Percentiles rank a stretch among this genome's conserved stretches.
These are phyloP conservation scores for Phoma sp. DNA, from an alignment of 2,329 filamentous ascomycete species.

Conservation along the genomic window DNA sequence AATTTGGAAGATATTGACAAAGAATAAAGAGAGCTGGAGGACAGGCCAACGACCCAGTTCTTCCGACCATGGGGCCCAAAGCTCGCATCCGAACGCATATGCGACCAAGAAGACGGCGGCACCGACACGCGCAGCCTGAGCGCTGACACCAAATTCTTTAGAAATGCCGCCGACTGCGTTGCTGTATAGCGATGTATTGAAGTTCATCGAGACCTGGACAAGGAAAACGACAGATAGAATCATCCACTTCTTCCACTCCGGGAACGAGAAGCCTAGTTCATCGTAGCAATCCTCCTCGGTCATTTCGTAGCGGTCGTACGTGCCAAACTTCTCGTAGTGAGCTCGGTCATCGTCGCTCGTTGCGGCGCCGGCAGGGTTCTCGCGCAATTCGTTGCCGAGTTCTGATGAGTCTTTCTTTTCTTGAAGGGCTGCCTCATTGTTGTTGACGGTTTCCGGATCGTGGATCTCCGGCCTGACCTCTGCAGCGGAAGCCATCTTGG, in stretches of 20 bases:
- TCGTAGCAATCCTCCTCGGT: slow-evolving; percentile 60
- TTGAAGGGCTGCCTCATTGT: slow-evolving; percentile 21
- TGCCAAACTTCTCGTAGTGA: slow-evolving; percentile 44
- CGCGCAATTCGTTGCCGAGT: slow-evolving; percentile 26
- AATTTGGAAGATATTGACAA: slow-evolving; percentile 78
- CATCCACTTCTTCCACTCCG: slow-evolving; percentile 62
- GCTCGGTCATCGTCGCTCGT: slow-evolving; percentile 33
- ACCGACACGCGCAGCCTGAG: slow-evolving; percentile 73
- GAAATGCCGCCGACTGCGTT: slow-evolving; percentile 62
- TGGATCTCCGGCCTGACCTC: slow-evolving; percentile 23
- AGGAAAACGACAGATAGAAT: slow-evolving; percentile 61
- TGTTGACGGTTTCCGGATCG: slow-evolving; percentile 24
- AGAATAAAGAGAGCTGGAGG: slow-evolving; percentile 73
- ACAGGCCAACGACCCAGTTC: slow-evolving; percentile 81
- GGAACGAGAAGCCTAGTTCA: slow-evolving; percentile 58
- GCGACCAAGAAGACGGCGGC: slow-evolving; percentile 80
- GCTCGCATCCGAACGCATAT: slow-evolving; percentile 86
- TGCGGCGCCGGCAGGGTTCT: slow-evolving; percentile 23
- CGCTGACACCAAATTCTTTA: slow-evolving; percentile 71
- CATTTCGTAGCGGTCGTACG: slow-evolving; percentile 57
- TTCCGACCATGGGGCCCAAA: slow-evolving; percentile 89
- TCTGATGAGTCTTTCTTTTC: slow-evolving; percentile 38
- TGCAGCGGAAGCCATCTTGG: slow-evolving; percentile 12
- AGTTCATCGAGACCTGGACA: slow-evolving; percentile 65
- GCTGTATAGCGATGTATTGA: slow-evolving; percentile 64